Conservation (phyloP, 2,329 filamentous ascomycete genomes). For the Penicillium aurantiogriseum region DNA sequence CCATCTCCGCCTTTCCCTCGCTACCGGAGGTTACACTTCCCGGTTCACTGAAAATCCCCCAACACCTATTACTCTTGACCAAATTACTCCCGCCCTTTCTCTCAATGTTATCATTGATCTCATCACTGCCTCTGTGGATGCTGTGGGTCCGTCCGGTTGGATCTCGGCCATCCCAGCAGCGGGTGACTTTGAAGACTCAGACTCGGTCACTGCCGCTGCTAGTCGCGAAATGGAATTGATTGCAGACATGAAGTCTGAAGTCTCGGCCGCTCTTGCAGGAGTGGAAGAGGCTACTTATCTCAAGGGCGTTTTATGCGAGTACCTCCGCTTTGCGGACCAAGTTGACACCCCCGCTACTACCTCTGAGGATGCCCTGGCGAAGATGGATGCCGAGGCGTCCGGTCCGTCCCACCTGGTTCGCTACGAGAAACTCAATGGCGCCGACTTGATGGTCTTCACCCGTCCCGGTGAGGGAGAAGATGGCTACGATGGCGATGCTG, state of each 20-base stretch:
- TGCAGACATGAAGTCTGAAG: constrained; percentile 49
- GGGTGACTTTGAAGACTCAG: constrained; percentile 27
- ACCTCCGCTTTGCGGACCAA: constrained; percentile 43
- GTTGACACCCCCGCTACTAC: constrained; percentile 20
- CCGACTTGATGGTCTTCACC: constrained; percentile 36
- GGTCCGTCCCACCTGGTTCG: constrained; percentile 30
- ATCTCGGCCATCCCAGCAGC: constrained; percentile 39
- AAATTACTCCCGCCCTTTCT: constrained; percentile 38
- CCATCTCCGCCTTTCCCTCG: constrained; percentile 45
- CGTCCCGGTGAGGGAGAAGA: constrained; percentile 30
- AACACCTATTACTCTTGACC: constrained; percentile 34
- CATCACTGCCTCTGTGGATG: constrained; percentile 48
- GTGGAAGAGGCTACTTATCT: constrained; percentile 50
- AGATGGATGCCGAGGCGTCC: constrained; percentile 11
- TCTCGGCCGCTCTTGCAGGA: constrained; percentile 48
- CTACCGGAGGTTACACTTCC: constrained; percentile 43
- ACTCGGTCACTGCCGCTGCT: constrained; percentile 20
- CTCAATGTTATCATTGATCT: constrained; percentile 42
- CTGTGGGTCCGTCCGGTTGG: constrained; percentile 50
- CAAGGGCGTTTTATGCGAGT: constrained; percentile 48
- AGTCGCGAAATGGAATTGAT: constrained; percentile 46
- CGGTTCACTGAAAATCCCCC: constrained; percentile 44
- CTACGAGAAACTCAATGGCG: constrained; percentile 41
- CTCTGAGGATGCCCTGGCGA: constrained; percentile 7
- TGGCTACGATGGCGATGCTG: constrained; percentile 31